These are phyloP conservation scores for Colletotrichum cuscutae DNA, from an alignment of 2,329 filamentous ascomycete species.

Conservation along the genomic window DNA sequence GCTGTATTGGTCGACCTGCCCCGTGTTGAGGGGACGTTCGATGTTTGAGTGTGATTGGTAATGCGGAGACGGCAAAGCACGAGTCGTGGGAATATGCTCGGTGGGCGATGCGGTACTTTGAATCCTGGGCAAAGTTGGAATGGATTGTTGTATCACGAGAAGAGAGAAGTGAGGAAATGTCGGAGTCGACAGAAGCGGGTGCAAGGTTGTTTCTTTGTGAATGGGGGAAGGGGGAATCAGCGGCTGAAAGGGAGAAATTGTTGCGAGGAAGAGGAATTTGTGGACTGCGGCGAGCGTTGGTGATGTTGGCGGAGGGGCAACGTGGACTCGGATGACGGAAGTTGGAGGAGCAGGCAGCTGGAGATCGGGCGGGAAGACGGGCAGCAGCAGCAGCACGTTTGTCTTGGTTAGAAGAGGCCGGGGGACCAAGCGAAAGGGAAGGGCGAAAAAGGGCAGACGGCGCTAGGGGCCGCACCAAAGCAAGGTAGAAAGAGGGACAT, in stretches of 20 bases:
- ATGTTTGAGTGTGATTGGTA: conserved; percentile 22
- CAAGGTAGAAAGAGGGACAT: conserved; percentile 12
- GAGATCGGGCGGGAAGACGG: conserved; percentile 26
- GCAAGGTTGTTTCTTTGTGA: conserved; percentile 26
- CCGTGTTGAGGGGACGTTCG: conserved; percentile 6
- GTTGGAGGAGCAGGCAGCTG: conserved; percentile 28
- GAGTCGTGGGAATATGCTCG: conserved; percentile 20
- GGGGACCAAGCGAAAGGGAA: not conserved
- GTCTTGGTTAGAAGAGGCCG: conserved; percentile 3
- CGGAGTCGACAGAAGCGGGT: not conserved
- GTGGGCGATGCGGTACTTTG: not conserved
- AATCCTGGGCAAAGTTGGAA: not conserved
- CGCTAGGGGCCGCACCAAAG: conserved; percentile 7
- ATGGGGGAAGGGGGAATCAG: conserved; percentile 3
- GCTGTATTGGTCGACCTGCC: conserved; percentile 18
- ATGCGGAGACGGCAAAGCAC: conserved; percentile 19
- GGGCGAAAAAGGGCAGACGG: not conserved
- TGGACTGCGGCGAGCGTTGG: conserved; percentile 19
- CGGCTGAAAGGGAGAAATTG: conserved; percentile 27
- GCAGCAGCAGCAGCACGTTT: conserved; percentile 14
- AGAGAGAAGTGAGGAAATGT: not conserved
- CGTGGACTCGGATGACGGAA: conserved; percentile 35
- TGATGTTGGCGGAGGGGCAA: conserved; percentile 33
- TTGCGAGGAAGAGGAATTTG: conserved; percentile 26
- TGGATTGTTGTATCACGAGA: conserved; percentile 3